Conservation (phyloP, 345 rosid species). For the Salix udensis region DNA sequence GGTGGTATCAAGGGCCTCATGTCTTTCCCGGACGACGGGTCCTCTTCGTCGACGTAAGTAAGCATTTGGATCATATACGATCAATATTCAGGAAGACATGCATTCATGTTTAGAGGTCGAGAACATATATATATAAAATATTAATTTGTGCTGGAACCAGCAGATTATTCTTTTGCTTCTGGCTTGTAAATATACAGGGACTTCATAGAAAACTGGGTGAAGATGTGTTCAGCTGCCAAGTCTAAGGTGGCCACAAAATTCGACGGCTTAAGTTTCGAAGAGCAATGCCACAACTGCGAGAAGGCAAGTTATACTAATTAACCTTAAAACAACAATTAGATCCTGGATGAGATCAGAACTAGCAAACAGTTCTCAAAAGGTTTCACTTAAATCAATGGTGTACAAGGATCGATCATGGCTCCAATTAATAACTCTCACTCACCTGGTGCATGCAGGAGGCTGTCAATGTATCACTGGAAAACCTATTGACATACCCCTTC, state of each 20-base stretch:
- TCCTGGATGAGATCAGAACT: not conserved
- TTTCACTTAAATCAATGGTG: too few species aligned
- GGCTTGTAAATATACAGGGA: slow-evolving; percentile 44
- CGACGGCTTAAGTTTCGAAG: slow-evolving; percentile 40
- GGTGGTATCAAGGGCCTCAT: slow-evolving; percentile 97
- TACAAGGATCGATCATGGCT: not conserved
- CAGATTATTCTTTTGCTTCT: not conserved
- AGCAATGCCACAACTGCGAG: slow-evolving; percentile 78
- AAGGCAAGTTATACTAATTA: slow-evolving; percentile 43
- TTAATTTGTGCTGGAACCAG: not conserved
- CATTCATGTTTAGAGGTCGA: too few species aligned
- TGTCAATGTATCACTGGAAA: slow-evolving; percentile 33
- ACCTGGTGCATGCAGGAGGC: slow-evolving; percentile 41
- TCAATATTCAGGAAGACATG: not conserved
- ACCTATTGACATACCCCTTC: slow-evolving; percentile 33
- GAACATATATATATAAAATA: too few species aligned
- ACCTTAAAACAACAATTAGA: too few species aligned
- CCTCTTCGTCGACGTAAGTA: slow-evolving; percentile 32
- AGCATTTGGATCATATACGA: not conserved
- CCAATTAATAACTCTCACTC: not conserved
- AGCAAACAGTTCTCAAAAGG: not conserved
- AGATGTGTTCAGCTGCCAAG: slow-evolving; percentile 72
- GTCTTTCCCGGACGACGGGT: slow-evolving; percentile 62
- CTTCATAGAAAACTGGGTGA: slow-evolving; percentile 86
- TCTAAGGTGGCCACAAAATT: slow-evolving; percentile 55